Conservation (phyloP, 371 early-diverging fungal genomes). For the Rhizopus arrhizus region DNA sequence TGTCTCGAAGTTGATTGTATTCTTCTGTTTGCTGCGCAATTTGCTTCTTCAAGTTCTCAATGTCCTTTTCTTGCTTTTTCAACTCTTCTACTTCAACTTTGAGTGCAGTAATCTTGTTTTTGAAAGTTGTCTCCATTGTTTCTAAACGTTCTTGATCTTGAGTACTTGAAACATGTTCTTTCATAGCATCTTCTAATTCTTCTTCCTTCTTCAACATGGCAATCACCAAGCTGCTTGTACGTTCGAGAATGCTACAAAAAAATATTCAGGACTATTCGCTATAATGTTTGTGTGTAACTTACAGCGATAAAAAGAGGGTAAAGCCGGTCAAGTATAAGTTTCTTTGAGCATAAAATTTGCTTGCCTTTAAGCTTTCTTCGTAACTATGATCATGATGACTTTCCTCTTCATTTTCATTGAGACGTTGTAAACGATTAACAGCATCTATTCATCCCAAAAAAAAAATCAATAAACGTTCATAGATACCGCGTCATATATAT, state of each 20-base stretch:
- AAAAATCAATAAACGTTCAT: too few species aligned
- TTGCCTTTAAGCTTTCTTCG: constrained; percentile 68
- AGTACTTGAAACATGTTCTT: constrained; percentile 37
- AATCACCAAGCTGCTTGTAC: constrained; percentile 73
- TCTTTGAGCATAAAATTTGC: constrained; percentile 87
- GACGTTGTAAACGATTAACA: constrained; percentile 65
- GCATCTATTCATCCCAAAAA: constrained; percentile 50
- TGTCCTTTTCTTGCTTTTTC: constrained; percentile 59
- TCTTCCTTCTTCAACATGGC: constrained; percentile 72
- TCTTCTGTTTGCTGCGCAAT: constrained; percentile 69
- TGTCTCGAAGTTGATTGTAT: constrained; percentile 77
- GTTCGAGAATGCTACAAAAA: constrained; percentile 64
- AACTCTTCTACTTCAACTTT: constrained; percentile 55
- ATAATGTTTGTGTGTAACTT: constrained; percentile 17
- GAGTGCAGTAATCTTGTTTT: constrained; percentile 34
- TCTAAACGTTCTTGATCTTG: constrained; percentile 37
- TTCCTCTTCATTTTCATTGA: constrained; percentile 45
- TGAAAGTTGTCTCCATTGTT: constrained; percentile 37
- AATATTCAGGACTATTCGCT: not conserved
- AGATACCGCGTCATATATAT: constrained; percentile 16
- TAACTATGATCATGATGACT: constrained; percentile 49
- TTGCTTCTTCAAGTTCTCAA: constrained; percentile 79
- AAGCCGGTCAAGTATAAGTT: constrained; percentile 90
- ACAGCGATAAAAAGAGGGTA: constrained; percentile 83
- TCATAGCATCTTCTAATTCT: constrained; percentile 58